Base-by-base conservation (phyloP, 1,284 basidiomycete species). In the Tylopilus sp. region DNA sequence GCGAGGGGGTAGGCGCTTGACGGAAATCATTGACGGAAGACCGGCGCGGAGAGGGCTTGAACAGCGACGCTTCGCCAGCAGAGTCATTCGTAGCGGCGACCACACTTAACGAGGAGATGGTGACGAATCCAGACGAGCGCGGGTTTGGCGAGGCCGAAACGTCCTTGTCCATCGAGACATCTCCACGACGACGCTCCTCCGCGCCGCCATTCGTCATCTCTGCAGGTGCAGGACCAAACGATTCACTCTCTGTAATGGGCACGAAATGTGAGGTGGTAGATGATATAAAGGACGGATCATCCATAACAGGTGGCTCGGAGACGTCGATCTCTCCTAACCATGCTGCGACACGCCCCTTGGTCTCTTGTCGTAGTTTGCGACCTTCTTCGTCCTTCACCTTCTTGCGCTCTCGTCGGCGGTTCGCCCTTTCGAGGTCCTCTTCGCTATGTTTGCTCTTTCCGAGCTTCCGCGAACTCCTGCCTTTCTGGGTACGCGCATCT, bases 111-210 rank as follows among this genome's bases (percentile, higher is more conserved):
- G 80, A 77, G 5, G 76, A 74, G 11, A 86, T 77, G 0, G 85
- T 80, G 17, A 85, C 73, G 58, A 88, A 88, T 1, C 85, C 85
- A 43, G 83, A 86, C 1, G 85, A 87, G 3, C 84, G 78, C 33
- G 83, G 82, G 59, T 86, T 81, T 0, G 85, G 83, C 2, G 71
- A 62, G 21, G 71, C 68, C 40, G 71, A 63, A 36, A 68, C 59
- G 51, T 64, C 66, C 35, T 66, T 54, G 40, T 54, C 53, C 2
- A 21, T 17, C 11, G 45, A 31, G 30, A 50, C 21, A 12, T 49
- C 31, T 14, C 44, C 30, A 34, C 31, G 46, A 28, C 34, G 41
- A 37, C 24, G 42, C 9, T 50, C 58, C 21, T 43, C 33, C 9
- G 31, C 43, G 30, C 51, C 42, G 4, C 57, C 2, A 47, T 39